These are phyloP conservation scores for Pleurotus salmoneostramineus DNA, from an alignment of 768 basidiomycete species.

Conservation along the genomic window DNA sequence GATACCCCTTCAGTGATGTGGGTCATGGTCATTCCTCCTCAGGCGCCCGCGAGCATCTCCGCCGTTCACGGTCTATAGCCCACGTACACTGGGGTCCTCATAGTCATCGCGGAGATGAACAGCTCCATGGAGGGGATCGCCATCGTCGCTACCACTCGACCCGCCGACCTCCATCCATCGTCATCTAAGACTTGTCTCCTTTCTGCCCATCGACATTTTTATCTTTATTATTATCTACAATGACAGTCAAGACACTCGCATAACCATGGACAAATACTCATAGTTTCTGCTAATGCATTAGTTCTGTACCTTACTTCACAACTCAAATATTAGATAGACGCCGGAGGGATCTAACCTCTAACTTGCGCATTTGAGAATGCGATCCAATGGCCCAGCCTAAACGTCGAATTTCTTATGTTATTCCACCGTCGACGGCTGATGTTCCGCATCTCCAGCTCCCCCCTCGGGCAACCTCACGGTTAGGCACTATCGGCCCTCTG, in stretches of 20 bases:
- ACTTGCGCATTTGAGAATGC: neutral
- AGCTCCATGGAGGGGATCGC: neutral
- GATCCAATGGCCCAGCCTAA: constrained; percentile 41
- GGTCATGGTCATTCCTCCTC: neutral
- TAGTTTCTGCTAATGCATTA: neutral
- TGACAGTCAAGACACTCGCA: too few relatives aligned
- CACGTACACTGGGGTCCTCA: neutral
- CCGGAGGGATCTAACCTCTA: neutral
- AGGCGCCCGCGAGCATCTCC: neutral
- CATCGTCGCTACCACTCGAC: neutral
- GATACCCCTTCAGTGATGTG: neutral
- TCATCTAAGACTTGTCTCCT: neutral
- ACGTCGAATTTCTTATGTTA: constrained; percentile 83
- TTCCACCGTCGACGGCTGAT: constrained; percentile 65
- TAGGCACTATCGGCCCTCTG: constrained; percentile 69
- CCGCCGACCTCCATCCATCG: neutral
- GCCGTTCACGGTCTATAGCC: neutral
- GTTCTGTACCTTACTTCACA: neutral
- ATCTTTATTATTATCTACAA: neutral
- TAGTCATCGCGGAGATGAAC: neutral
- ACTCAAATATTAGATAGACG: too few relatives aligned
- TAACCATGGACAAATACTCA: neutral
- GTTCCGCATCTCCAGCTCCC: constrained; percentile 72
- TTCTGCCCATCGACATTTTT: neutral
- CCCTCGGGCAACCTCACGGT: constrained; percentile 52